Percentiles rank a stretch among this genome's conserved stretches.
Conservation (phyloP, 2,329 filamentous ascomycete species). For the Zymoseptoria passerinii region DNA sequence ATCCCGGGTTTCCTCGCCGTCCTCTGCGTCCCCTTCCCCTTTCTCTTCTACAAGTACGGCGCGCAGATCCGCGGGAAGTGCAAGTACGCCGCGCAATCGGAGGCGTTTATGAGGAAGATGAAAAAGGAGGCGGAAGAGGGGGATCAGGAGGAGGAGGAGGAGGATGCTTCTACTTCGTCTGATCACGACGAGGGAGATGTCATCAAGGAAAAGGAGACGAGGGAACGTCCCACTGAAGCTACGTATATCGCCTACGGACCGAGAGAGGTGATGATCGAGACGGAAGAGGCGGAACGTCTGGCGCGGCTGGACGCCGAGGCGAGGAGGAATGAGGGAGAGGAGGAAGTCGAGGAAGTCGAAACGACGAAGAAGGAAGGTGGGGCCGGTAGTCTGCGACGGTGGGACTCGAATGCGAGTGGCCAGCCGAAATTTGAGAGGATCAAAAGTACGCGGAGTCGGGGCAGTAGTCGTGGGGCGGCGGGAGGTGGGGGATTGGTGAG, state of each 20-base stretch:
- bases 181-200: background rate
- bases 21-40: constrained; percentile 64
- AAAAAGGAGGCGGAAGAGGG: constrained; percentile 22
- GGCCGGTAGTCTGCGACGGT: background rate
- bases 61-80: constrained; percentile 54
- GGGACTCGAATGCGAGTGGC: background rate
- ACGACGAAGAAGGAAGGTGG: background rate
- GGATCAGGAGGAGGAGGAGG: constrained; percentile 10
- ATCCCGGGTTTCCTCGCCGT: constrained; percentile 67
- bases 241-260: background rate
- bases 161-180: constrained; percentile 1
- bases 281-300: background rate
- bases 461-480: background rate
- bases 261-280: background rate
- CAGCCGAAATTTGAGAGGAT: background rate
- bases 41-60: constrained; percentile 66
- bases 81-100: constrained; percentile 61
- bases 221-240: background rate
- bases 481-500: background rate
- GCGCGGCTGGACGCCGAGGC: constrained; percentile 1
- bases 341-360: background rate
- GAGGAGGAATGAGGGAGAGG: background rate
- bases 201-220: background rate
- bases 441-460: background rate
- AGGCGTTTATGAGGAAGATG: constrained; percentile 48